A percentile compares a stretch with the other conserved stretches of the same genome.
Conservation (phyloP, 2,329 filamentous ascomycete genomes). For the Pestalotiopsis sp. region DNA sequence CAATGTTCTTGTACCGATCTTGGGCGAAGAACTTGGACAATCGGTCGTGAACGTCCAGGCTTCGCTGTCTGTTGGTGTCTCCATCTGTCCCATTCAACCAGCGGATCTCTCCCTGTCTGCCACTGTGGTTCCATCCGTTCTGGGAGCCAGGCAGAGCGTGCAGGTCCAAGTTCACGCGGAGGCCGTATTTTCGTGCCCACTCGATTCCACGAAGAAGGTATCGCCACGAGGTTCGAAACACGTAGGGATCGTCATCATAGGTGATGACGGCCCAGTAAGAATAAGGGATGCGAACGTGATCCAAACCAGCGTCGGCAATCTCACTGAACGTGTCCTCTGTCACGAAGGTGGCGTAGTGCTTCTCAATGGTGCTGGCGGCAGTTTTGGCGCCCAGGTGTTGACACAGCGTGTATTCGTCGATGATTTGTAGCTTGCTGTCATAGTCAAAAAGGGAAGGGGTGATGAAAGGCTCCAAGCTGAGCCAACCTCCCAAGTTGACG, state of each 20-base stretch:
- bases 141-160: slow-evolving; percentile 92
- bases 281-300: slow-evolving; percentile 95
- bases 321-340: slow-evolving; percentile 81
- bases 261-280: slow-evolving; percentile 92
- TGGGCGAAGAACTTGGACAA: slow-evolving; percentile 93
- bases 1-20: slow-evolving; percentile 85
- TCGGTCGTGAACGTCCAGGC: slow-evolving; percentile 82
- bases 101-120: slow-evolving; percentile 73
- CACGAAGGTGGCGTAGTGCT: slow-evolving; percentile 89
- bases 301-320: slow-evolving; percentile 83
- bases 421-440: slow-evolving; percentile 62
- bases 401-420: slow-evolving; percentile 87
- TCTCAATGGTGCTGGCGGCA: slow-evolving; percentile 70
- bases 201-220: slow-evolving; percentile 93
- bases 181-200: slow-evolving; percentile 87
- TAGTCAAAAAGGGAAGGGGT: slow-evolving; percentile 84
- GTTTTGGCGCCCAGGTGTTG: slow-evolving; percentile 66
- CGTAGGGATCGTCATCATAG: slow-evolving; percentile 84
- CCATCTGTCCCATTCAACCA: slow-evolving; percentile 95
- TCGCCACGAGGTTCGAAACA: slow-evolving; percentile 84
- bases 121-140: slow-evolving; percentile 98
- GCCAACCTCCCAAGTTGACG: slow-evolving; percentile 92
- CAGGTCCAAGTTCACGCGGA: slow-evolving; percentile 89
- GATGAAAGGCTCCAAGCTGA: slow-evolving; percentile 92
- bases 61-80: slow-evolving; percentile 72